phyloP scores from a whole-genome alignment of 139 green algal species.

The Volvox africanus region DNA sequence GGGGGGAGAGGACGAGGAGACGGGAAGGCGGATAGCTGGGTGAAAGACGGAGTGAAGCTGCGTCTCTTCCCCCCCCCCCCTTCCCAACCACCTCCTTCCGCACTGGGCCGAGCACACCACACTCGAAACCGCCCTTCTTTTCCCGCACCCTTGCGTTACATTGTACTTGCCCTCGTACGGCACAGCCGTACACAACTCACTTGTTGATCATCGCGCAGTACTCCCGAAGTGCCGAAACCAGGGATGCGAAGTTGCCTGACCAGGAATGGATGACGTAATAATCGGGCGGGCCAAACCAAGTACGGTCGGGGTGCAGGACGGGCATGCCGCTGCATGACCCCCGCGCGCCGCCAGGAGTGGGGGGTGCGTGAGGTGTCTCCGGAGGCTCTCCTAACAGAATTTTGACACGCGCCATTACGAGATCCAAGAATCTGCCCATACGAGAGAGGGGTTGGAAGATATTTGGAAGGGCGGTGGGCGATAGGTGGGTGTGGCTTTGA shows the following conservation, averaged over 20 bases:
- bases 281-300: conserved; percentile 21
- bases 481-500: no score
- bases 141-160: no score
- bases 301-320: background rate
- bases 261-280: conserved; percentile 33
- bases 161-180: background rate
- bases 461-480: no score
- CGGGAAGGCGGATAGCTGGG: background rate
- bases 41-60: no score
- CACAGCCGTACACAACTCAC: background rate
- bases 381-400: background rate
- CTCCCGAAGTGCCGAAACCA: conserved; percentile 23
- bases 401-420: conserved; percentile 13
- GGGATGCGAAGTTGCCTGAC: background rate
- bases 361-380: background rate
- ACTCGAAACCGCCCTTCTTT: no score
- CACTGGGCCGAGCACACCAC: no score
- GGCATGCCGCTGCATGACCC: background rate
- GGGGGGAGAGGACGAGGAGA: background rate
- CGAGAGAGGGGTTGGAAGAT: no score
- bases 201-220: background rate
- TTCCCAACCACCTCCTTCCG: no score
- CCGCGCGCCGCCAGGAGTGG: background rate
- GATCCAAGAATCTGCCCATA: background rate
- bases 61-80: no score